Conservation (phyloP, 345 rosid genomes). For the Streptanthus diversifolius region DNA sequence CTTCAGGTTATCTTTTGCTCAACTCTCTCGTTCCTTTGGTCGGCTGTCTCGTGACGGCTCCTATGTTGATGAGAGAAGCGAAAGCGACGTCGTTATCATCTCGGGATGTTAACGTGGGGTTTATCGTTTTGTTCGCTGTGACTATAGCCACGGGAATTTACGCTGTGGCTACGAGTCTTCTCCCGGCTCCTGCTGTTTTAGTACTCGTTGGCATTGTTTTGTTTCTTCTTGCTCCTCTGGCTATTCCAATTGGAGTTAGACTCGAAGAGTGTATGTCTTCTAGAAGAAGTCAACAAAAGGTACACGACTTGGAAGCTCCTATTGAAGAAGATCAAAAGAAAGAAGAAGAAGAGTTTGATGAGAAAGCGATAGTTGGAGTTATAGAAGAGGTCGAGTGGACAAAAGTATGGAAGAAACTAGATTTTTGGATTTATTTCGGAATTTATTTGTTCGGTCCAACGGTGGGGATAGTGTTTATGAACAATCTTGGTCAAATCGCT, state of each 20-base stretch:
- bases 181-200: slow-evolving; percentile 33
- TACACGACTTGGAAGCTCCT: slow-evolving; percentile 37
- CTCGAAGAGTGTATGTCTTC: slow-evolving; percentile 1
- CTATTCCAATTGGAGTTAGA: slow-evolving; percentile 41
- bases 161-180: slow-evolving; percentile 56
- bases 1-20: slow-evolving; percentile 56
- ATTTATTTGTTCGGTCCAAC: slow-evolving; percentile 83
- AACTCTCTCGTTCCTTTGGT: slow-evolving; percentile 55
- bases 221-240: slow-evolving; percentile 49
- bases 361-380: slow-evolving; percentile 17
- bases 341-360: slow-evolving; percentile 8
- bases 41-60: slow-evolving; percentile 40
- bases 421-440: slow-evolving; percentile 76
- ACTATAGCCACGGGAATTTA: slow-evolving; percentile 66
- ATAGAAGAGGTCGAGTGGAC: slow-evolving; percentile 68
- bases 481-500: slow-evolving; percentile 89
- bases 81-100: not conserved
- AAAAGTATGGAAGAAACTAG: slow-evolving; percentile 50
- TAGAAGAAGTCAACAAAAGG: slow-evolving; percentile 13
- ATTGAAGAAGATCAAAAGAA: slow-evolving; percentile 9
- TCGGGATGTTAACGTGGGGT: slow-evolving; percentile 29
- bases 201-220: slow-evolving; percentile 44
- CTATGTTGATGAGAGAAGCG: slow-evolving; percentile 34
- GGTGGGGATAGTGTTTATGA: slow-evolving; percentile 66
- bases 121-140: slow-evolving; percentile 42